phyloP scores from a whole-genome alignment of 2,329 filamentous ascomycete genomes.

The Aureobasidium sp. region DNA sequence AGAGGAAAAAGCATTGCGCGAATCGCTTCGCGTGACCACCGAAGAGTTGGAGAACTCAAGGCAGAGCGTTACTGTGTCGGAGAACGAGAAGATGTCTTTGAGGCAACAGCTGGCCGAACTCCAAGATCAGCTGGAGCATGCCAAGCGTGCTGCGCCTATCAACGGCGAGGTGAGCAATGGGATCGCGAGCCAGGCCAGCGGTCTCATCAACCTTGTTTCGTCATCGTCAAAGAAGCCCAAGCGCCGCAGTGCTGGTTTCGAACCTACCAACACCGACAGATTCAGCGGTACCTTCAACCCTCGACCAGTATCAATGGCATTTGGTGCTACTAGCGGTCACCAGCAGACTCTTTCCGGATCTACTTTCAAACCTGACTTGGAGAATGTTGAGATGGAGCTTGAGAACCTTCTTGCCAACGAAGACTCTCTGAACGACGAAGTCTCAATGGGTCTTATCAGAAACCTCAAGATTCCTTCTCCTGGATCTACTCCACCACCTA shows the following conservation, averaged over 20 bases:
- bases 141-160: constrained; percentile 68
- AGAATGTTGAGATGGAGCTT: constrained; percentile 91
- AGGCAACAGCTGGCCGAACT: constrained; percentile 84
- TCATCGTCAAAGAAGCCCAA: constrained; percentile 89
- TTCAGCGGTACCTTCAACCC: constrained; percentile 93
- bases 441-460: constrained; percentile 89
- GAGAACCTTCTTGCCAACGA: constrained; percentile 92
- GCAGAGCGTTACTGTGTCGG: constrained; percentile 65
- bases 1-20: constrained; percentile 79
- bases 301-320: constrained; percentile 91
- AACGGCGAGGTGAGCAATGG: constrained; percentile 54
- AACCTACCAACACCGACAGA: constrained; percentile 77
- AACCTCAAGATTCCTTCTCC: constrained; percentile 95
- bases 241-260: constrained; percentile 81
- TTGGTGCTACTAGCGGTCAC: constrained; percentile 56
- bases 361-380: constrained; percentile 71
- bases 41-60: constrained; percentile 75
- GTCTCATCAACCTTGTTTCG: constrained; percentile 84
- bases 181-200: constrained; percentile 52
- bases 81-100: constrained; percentile 78
- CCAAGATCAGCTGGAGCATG: constrained; percentile 85
- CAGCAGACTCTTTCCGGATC: constrained; percentile 67
- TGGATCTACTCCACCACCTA: constrained; percentile 77
- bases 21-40: constrained; percentile 71
- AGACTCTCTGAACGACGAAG: constrained; percentile 92